A percentile compares a stretch with the other conserved stretches of the same genome.
Evolutionary conservation across 805 yeast species (phyloP).

Genomic region (Blastobotrys mokoenaii): DNA sequence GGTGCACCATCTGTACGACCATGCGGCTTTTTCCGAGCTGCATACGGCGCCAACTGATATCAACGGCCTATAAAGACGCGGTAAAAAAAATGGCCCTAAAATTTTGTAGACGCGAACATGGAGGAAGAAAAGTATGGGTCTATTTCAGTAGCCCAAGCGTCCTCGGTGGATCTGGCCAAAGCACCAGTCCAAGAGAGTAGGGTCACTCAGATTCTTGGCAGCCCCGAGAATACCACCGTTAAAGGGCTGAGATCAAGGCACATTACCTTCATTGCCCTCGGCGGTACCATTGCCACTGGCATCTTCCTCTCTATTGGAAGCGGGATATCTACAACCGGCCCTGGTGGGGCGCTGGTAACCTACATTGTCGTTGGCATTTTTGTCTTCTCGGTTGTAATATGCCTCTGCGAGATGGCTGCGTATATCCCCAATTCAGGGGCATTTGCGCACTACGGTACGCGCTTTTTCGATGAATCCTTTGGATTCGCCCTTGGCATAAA

Average conservation of each 20-base stretch:
- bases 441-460: conserved; percentile 44
- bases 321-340: conserved; percentile 58
- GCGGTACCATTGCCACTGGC: conserved; percentile 72
- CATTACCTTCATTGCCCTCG: conserved; percentile 61
- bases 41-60: no score
- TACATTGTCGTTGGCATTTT: conserved; percentile 52
- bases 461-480: conserved; percentile 52
- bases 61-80: no score
- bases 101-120: no score
- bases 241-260: conserved; percentile 29
- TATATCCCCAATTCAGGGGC: conserved; percentile 49
- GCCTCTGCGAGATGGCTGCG: conserved; percentile 62
- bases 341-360: conserved; percentile 52
- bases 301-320: conserved; percentile 56
- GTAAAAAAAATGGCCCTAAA: no score
- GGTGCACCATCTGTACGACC: no score
- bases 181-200: no score
- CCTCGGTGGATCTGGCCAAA: no score
- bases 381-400: conserved; percentile 49
- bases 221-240: conserved; percentile 7
- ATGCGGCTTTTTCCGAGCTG: no score
- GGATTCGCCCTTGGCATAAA: conserved; percentile 64
- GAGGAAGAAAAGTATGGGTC: no score
- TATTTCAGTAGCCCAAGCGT: no score
- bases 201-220: no score